Base-by-base conservation (phyloP, 2,329 filamentous ascomycete species). In the Botrytis medusae region DNA sequence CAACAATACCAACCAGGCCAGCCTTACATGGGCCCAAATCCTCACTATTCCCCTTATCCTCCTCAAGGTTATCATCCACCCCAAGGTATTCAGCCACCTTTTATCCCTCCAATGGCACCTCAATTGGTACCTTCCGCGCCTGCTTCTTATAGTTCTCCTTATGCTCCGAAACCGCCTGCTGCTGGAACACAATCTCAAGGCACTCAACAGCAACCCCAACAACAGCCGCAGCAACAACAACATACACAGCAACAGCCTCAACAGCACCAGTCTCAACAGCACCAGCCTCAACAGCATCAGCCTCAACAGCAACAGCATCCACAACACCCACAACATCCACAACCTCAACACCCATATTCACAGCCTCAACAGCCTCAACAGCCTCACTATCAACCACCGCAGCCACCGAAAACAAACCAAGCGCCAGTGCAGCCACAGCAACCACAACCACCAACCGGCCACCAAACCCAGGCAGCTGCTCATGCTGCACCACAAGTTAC, bases 71-170 rank as follows among this genome's bases (percentile, higher is more conserved):
- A 72, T 22, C 32, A 14, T 44, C 62, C 74, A 32, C 72, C 75
- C 59, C 70, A 60, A 46, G 64, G 48, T 29, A 74, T 74, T 59
- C 71, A 71, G 62, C 74, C 73, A 65, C 73, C 74, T 40, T 72
- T 72, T 9, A 62, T 73, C 63, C 69, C 74, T 69, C 67, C 76
- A 61, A 76, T 80, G 48, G 74, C 77, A 71, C 75, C 77, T 74
- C 76, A 77, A 65, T 70, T 79, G 68, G 74, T 73, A 42, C 72
- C 74, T 29, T 65, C 75, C 2, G 74, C 60, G 60, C 65, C 73
- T 73, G 57, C 72, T n/a, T 44, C 73, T 37, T 82, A 82, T 71
- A 81, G 79, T 64, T 82, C 81, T 64, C 81, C 81, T 14, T 82
- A 82, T 75, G 80, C 77, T 51, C 77, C 79, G 42, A 80, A 79